A percentile compares a stretch with the other conserved stretches of the same genome.
phyloP scores from a whole-genome alignment of 2,329 filamentous ascomycete genomes.

The Apiospora arundinis region DNA sequence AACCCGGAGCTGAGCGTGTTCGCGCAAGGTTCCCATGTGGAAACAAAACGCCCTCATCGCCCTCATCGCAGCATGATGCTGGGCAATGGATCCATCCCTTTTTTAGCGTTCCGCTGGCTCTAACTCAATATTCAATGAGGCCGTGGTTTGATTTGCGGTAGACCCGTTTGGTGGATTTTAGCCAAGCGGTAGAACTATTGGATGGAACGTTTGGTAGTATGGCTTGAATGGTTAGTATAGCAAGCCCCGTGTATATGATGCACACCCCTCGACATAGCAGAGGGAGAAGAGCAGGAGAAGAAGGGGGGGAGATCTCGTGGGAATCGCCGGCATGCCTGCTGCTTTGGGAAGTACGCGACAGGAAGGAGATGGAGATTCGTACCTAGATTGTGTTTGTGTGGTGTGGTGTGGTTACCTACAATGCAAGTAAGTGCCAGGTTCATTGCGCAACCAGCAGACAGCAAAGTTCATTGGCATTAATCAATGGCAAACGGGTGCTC shows the following conservation, averaged over 20 bases:
- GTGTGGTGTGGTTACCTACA: background rate
- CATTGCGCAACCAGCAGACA: background rate
- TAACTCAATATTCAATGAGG: slow-evolving; percentile 1
- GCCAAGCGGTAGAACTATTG: slow-evolving; percentile 18
- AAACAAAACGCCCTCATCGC: background rate
- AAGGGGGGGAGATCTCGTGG: background rate
- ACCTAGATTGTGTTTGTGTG: background rate
- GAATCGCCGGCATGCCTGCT: background rate
- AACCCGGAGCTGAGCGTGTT: background rate
- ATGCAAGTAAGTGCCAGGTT: background rate
- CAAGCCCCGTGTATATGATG: background rate
- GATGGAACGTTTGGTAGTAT: slow-evolving; percentile 1
- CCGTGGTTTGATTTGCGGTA: slow-evolving; percentile 13
- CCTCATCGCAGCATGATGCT: background rate
- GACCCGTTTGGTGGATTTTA: slow-evolving; percentile 10
- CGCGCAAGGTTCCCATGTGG: slow-evolving; percentile 9
- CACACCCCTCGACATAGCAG: background rate
- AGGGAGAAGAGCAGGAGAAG: background rate
- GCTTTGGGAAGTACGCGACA: background rate
- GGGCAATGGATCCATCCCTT: slow-evolving; percentile 5
- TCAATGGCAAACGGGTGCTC: slow-evolving; percentile 1
- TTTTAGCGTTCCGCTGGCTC: background rate
- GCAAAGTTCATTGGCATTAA: background rate
- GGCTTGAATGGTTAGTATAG: background rate
- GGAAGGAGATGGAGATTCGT: background rate